Evolutionary conservation across 202 grass and related monocot species (phyloP).

Genomic region (Hordeum pubiflorum): DNA sequence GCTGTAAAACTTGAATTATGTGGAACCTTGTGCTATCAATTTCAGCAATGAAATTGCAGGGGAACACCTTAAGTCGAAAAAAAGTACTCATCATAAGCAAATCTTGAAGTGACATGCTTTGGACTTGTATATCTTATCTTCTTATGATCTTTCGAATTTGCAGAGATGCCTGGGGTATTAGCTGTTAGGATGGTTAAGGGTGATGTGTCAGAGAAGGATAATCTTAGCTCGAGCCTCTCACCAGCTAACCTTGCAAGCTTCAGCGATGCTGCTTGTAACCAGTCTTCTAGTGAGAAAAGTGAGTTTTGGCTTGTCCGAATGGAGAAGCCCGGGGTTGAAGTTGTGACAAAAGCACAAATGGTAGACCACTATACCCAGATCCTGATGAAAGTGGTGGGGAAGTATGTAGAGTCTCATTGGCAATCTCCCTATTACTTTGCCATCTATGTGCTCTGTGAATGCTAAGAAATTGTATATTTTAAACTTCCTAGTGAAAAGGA

Average conservation of each 20-base stretch:
- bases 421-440: not conserved
- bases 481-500: conserved; percentile 63
- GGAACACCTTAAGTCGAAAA: too few relatives aligned
- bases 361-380: conserved; percentile 76
- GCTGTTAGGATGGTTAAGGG: conserved; percentile 40
- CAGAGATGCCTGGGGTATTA: conserved; percentile 56
- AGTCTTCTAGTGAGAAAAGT: conserved; percentile 39
- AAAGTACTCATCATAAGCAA: not conserved
- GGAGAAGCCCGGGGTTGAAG: conserved; percentile 70
- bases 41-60: too few relatives aligned
- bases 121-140: not conserved
- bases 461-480: not conserved
- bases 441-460: not conserved
- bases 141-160: conserved; percentile 14
- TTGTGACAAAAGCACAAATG: conserved; percentile 82
- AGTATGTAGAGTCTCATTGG: conserved; percentile 44
- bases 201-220: conserved; percentile 38
- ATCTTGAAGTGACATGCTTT: not conserved
- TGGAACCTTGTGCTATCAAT: too few relatives aligned
- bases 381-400: conserved; percentile 69
- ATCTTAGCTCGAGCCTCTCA: not conserved
- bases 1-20: too few relatives aligned
- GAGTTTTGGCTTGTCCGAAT: conserved; percentile 72
- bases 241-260: conserved; percentile 20
- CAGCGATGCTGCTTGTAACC: conserved; percentile 18